Evolutionary conservation across 176 grass and related monocot species (phyloP), one percentile per base, ranked within the genome.

Genomic region (Zizania latifolia): DNA sequence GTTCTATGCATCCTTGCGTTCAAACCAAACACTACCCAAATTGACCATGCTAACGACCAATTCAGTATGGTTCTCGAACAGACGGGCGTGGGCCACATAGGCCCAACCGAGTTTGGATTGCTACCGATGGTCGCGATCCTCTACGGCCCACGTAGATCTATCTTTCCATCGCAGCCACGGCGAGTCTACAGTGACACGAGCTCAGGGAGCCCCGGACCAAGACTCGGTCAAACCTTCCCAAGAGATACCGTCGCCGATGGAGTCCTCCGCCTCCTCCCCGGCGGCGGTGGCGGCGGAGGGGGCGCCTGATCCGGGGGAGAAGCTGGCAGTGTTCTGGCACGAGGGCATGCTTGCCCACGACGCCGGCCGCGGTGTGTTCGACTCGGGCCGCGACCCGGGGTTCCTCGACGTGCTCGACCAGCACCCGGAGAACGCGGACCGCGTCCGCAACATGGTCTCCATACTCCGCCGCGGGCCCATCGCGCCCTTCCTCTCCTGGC

Each of bases 301-400:
- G 8, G 12, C 77, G 4, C 62, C 71, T 22, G 41, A 60, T 9
- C 21, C 14, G 27, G 55, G 23, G 28, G 81, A 75, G 17, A 72
- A 33, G 13, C 62, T 98, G 50, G 75, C 86, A 26, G 94, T 98
- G 40, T 98, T 98, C 75, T 98, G 89, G 94, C 71, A 98, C 58
- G 88, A 94, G 70, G 91, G 91, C 44, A 92, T 98, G 91, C 88
- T 98, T 44, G 94, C 77, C 56, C 94, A 98, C 86, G 91, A 94
- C 75, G 61, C 94, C 65, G 89, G 94, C 28, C 51, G 26, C 79
- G 91, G 95, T 58, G 86, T 94, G 12, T 94, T 98, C 72, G 91
- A 94, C 79, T 87, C 89, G 29, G 89, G 89, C 53, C 56, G 55
- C n/a, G 91, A 98, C 77, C 95, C 91, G 53, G 95, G 91, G 19